Percentiles rank a stretch among this genome's conserved stretches.
Evolutionary conservation across 768 basidiomycete species (phyloP).

Genomic region (Boletus rex-veris): DNA sequence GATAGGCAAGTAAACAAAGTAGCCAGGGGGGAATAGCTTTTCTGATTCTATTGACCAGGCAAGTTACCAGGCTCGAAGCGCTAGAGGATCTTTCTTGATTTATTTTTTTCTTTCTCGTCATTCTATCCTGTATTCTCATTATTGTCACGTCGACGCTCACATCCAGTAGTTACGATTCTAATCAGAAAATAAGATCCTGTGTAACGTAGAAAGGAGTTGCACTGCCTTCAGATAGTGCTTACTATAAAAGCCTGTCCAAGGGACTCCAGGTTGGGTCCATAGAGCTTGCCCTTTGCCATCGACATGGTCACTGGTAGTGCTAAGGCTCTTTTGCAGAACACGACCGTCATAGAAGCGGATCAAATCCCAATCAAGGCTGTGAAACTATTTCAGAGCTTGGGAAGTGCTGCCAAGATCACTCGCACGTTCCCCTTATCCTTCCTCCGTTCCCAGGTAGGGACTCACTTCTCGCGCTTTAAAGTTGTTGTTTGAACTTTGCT

Average conservation of each 20-base stretch:
- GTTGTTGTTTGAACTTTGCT: too few relatives aligned
- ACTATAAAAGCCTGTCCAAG: too few relatives aligned
- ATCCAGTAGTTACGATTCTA: background rate
- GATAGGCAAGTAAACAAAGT: constrained; percentile 55
- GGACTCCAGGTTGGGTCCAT: too few relatives aligned
- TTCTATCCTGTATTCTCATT: constrained; percentile 1
- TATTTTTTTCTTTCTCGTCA: background rate
- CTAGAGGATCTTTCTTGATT: constrained; percentile 36
- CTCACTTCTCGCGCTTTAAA: too few relatives aligned
- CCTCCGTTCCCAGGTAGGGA: constrained; percentile 5
- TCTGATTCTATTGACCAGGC: constrained; percentile 30
- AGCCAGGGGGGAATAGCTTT: background rate
- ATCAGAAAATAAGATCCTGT: background rate
- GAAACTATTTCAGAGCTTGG: constrained; percentile 13
- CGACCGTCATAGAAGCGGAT: constrained; percentile 7
- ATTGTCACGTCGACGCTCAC: background rate
- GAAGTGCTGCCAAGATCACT: constrained; percentile 13
- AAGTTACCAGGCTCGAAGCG: constrained; percentile 49
- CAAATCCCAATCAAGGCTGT: constrained; percentile 17
- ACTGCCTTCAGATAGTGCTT: background rate
- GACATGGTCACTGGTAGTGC: background rate
- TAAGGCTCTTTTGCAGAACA: background rate
- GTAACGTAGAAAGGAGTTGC: background rate
- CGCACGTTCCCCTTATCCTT: constrained; percentile 19
- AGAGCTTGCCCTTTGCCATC: background rate